These are phyloP conservation scores for Dioscorea alata DNA, from an alignment of 106 monocot genomes.

Conservation along the genomic window DNA sequence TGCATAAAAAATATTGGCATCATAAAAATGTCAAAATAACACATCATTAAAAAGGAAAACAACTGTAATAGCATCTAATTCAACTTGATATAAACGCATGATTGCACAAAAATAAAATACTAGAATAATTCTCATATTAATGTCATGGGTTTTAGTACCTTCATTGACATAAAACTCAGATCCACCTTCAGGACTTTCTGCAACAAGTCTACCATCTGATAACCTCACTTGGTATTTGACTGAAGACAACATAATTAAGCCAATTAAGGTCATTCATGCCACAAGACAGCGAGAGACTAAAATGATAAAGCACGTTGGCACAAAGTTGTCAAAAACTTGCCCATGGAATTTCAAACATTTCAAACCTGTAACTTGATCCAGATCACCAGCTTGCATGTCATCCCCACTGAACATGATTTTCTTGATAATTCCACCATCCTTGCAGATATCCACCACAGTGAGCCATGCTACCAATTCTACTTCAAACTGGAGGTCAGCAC, in stretches of 20 bases:
- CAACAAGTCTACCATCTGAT: constrained; percentile 38
- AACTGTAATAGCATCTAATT: not conserved
- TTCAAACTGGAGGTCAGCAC: constrained; percentile 38
- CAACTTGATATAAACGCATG: not conserved
- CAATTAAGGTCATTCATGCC: not conserved
- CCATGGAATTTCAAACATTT: not conserved
- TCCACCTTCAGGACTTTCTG: constrained; percentile 46
- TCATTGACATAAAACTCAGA: constrained; percentile 50
- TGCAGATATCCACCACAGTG: constrained; percentile 46
- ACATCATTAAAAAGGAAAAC: too few relatives aligned
- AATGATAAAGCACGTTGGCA: not conserved
- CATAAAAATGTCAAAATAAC: too few relatives aligned
- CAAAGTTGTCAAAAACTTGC: not conserved
- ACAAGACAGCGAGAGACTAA: too few relatives aligned
- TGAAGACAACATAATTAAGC: constrained; percentile 10
- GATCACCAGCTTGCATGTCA: constrained; percentile 36
- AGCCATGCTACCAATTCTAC: constrained; percentile 69
- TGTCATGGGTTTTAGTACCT: constrained; percentile 17
- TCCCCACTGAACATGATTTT: constrained; percentile 46
- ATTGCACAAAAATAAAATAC: not conserved
- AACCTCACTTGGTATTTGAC: constrained; percentile 55
- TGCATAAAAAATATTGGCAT: too few relatives aligned
- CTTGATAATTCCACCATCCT: constrained; percentile 71
- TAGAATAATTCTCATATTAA: not conserved
- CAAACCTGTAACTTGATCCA: constrained; percentile 64